These are phyloP conservation scores for Osmanthus fragrans DNA, from an alignment of 257 asterid genomes.

Conservation along the genomic window DNA sequence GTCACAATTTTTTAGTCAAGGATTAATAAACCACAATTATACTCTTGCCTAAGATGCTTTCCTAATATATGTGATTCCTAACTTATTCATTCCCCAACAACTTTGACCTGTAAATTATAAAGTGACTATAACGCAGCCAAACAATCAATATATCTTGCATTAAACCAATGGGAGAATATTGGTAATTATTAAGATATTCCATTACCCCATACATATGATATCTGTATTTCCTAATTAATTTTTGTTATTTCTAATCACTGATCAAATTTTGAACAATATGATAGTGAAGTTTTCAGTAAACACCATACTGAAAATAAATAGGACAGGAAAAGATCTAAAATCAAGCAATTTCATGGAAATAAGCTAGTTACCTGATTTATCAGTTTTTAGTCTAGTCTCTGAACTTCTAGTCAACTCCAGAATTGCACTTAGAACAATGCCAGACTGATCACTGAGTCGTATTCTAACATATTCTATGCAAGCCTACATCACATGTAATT, in stretches of 20 bases:
- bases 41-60: too few species aligned
- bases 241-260: not conserved
- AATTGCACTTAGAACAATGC: too few species aligned
- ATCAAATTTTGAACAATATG: not conserved
- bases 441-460: constrained; percentile 57
- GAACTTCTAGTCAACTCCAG: constrained; percentile 56
- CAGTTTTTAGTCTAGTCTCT: constrained; percentile 45
- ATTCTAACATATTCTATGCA: constrained; percentile 62
- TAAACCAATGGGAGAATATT: not conserved
- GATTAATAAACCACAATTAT: too few species aligned
- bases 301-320: not conserved
- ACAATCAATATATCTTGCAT: too few species aligned
- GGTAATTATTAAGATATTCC: not conserved
- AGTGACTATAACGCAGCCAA: too few species aligned
- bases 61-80: too few species aligned
- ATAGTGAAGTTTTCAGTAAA: not conserved
- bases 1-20: too few species aligned
- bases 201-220: not conserved
- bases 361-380: constrained; percentile 54
- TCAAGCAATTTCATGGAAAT: constrained; percentile 6
- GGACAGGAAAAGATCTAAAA: not conserved
- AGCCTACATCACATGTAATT: constrained; percentile 41
- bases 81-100: too few species aligned
- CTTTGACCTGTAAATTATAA: too few species aligned
- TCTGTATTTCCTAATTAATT: not conserved